Base-by-base conservation (phyloP, 2,329 filamentous ascomycete species). In the Verticillium dahliae region DNA sequence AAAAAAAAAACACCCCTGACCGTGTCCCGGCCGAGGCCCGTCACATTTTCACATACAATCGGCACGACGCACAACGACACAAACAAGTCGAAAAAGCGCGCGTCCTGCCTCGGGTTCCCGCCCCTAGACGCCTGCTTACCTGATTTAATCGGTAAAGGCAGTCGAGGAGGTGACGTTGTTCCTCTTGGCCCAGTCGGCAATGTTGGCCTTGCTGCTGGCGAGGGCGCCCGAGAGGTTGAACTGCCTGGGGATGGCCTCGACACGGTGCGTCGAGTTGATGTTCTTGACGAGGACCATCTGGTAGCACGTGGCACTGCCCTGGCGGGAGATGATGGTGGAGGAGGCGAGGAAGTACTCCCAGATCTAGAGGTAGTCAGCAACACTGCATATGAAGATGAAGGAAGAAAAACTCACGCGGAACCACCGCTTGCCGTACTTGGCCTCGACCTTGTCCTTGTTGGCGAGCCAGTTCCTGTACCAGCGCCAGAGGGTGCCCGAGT, bases 391-490 rank as follows among this genome's bases (percentile, higher is more conserved):
- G 15, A 45, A 13, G 35, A 13, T 2, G 35, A n/a, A 52, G 5
- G 7, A 27, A 13, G 9, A 27, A 56, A 87, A 79, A 35, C 57
- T 57, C 81, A 91, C 89, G 74, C 91, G 86, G 83, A 89, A 96
- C 91, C 92, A 96, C 71, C 89, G 82, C 69, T 87, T 85, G 69
- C 91, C 91, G 72, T 96, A 96, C 82, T 96, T 96, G 69, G 89
- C 90, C 74, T 88, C 84, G 62, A 96, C 89, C 80, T 94, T 94
- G 63, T 94, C 90, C 69, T 84, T 83, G 82, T 96, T 96, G 76
- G 81, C 90, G 74, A 95, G 83, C 92, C 91, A 96, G 82, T 96
- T 96, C 68, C 91, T 83, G 80, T 96, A 96, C 91, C 91, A 96
- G 72, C 89, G 85, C 92, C 92, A 96, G 62, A 96, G 79, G 33